Evolutionary conservation across 805 yeast genomes (phyloP).

Genomic region (Wickerhamomyces sydowiorum): DNA sequence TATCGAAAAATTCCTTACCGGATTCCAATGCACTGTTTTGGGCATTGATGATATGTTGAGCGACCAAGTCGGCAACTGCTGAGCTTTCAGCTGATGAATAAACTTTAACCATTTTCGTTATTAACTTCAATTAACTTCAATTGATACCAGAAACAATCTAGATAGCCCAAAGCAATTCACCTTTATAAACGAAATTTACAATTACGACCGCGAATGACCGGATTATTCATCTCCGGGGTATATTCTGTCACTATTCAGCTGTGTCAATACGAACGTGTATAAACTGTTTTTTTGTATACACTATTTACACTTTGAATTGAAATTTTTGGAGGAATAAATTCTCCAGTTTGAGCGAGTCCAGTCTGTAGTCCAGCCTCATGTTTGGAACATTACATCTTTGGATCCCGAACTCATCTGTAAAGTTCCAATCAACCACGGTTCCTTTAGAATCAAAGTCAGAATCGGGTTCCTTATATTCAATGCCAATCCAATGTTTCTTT

Average conservation of each 20-base stretch:
- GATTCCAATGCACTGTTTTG: slow-evolving; percentile 55
- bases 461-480: slow-evolving; percentile 7
- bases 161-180: no score
- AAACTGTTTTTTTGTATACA: neutral
- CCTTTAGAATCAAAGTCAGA: neutral
- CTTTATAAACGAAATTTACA: no score
- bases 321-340: slow-evolving; percentile 10
- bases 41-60: slow-evolving; percentile 48
- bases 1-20: slow-evolving; percentile 42
- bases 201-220: no score
- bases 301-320: neutral
- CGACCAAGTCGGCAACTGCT: slow-evolving; percentile 64
- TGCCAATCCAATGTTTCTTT: slow-evolving; percentile 25
- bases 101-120: slow-evolving; percentile 28
- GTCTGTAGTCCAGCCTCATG: slow-evolving; percentile 21
- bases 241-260: neutral
- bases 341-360: slow-evolving; percentile 16
- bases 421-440: slow-evolving; percentile 5
- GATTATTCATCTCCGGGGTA: neutral
- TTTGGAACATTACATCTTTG: slow-evolving; percentile 23
- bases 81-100: slow-evolving; percentile 41
- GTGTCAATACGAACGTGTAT: neutral
- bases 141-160: neutral
- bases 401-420: slow-evolving; percentile 19
- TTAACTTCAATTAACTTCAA: neutral